Percentiles rank a stretch among this genome's conserved stretches.
Conservation (phyloP, 2,329 filamentous ascomycete genomes). For the Colletotrichum higginsianum region DNA sequence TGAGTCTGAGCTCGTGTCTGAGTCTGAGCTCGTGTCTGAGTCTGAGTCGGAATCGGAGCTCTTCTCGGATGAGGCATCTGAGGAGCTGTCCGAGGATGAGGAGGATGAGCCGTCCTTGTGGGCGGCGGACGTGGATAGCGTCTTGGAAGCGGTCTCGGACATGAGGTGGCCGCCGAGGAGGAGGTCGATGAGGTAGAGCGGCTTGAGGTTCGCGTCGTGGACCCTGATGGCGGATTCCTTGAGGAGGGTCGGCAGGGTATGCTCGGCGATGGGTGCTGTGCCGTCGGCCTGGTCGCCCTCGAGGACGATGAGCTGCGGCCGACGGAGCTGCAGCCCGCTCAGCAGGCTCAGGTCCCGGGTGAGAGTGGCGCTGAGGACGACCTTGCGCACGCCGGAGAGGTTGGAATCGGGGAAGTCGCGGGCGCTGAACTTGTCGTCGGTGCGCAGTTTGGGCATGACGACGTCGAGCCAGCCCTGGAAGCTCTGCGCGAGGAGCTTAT, state of each 20-base stretch:
- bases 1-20: conserved; percentile 51
- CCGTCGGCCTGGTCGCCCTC: conserved; percentile 64
- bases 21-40: conserved; percentile 52
- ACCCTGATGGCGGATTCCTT: conserved; percentile 78
- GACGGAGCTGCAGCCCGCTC: conserved; percentile 77
- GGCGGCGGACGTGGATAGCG: conserved; percentile 26
- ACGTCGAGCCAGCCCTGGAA: conserved; percentile 91
- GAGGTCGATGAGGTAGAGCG: conserved; percentile 86
- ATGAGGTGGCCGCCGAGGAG: conserved; percentile 71
- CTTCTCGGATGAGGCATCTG: conserved; percentile 51
- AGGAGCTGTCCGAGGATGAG: conserved; percentile 48
- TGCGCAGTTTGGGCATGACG: conserved; percentile 74
- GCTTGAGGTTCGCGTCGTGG: conserved; percentile 80
- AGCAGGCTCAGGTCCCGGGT: conserved; percentile 88
- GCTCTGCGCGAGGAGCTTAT: conserved; percentile 90
- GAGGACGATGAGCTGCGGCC: conserved; percentile 83
- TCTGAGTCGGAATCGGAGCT: conserved; percentile 48
- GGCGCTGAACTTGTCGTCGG: conserved; percentile 61
- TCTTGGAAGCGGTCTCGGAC: conserved; percentile 42
- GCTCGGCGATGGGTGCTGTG: conserved; percentile 61
- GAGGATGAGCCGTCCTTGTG: conserved; percentile 51
- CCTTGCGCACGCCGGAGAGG: conserved; percentile 76
- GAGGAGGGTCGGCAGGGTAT: conserved; percentile 73
- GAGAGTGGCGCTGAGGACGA: conserved; percentile 93
- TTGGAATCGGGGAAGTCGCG: conserved; percentile 69